A percentile compares a stretch with the other conserved stretches of the same genome.
These are phyloP conservation scores for Sporisorium scitamineum DNA, from an alignment of 1,284 basidiomycete genomes.

Conservation along the genomic window DNA sequence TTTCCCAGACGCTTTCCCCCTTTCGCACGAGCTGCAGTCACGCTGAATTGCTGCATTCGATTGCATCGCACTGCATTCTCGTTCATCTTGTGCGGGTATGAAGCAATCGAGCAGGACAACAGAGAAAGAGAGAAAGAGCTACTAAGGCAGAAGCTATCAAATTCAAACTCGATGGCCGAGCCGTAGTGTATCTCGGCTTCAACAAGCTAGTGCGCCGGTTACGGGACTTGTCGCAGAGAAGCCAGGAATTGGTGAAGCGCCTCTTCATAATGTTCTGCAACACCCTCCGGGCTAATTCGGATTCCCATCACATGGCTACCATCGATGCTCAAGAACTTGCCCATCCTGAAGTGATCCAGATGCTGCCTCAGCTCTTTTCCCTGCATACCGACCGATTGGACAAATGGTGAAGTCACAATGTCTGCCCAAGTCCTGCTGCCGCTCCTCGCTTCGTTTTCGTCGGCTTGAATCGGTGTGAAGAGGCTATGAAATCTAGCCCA, in stretches of 20 bases:
- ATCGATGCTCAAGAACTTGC: conserved; percentile 25
- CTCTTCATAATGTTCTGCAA: conserved; percentile 16
- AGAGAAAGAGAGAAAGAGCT: no score
- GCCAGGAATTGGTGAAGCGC: neutral
- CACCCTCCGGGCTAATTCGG: conserved; percentile 1
- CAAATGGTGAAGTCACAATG: conserved; percentile 3
- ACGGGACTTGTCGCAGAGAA: neutral
- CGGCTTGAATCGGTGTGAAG: conserved; percentile 4
- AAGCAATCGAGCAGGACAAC: no score
- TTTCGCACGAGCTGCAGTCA: no score
- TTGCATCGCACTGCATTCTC: no score
- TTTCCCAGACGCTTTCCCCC: no score
- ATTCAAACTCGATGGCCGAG: neutral
- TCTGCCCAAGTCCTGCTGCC: conserved; percentile 15
- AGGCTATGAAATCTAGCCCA: conserved; percentile 21
- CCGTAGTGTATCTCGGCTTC: neutral
- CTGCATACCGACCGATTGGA: neutral
- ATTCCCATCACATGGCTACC: conserved; percentile 10
- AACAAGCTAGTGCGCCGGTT: neutral
- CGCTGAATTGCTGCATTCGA: no score
- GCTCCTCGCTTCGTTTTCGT: neutral
- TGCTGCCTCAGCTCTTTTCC: neutral
- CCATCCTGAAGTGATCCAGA: conserved; percentile 10
- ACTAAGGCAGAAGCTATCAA: no score
- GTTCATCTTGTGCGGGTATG: no score